phyloP scores from a whole-genome alignment of 192 early-diverging fungal genomes.

The Coemansia asiatica region DNA sequence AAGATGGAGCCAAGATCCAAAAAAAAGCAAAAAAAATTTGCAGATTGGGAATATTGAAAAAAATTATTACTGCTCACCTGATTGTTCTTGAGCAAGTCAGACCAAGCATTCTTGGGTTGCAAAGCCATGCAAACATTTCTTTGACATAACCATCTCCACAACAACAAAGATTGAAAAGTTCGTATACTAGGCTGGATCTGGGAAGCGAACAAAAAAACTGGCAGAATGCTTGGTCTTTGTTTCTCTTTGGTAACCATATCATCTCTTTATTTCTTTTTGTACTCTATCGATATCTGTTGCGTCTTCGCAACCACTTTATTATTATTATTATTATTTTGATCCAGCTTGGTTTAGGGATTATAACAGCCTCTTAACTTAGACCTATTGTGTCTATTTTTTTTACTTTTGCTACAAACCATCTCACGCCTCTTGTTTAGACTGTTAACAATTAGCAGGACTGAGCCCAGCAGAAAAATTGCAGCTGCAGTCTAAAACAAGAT shows the following conservation, averaged over 20 bases:
- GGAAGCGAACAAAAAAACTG: not conserved
- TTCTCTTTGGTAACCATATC: not conserved
- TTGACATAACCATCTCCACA: not conserved
- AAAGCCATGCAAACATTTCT: constrained; percentile 2
- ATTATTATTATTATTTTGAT: not conserved
- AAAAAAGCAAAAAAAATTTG: not conserved
- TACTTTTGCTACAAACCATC: not conserved
- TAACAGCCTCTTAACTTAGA: not conserved
- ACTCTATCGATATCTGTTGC: not conserved
- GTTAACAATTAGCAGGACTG: not conserved
- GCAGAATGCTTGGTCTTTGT: not conserved
- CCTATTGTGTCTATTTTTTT: not conserved
- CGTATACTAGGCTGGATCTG: not conserved
- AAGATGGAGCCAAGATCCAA: not conserved
- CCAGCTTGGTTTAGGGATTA: not conserved
- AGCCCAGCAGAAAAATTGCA: not conserved
- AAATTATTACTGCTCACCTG: not conserved
- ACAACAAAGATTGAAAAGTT: not conserved
- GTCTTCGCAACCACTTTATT: not conserved
- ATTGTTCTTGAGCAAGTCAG: not conserved
- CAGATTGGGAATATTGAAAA: not conserved
- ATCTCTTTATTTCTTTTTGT: not conserved
- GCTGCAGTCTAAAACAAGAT: not conserved
- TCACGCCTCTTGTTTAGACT: not conserved
- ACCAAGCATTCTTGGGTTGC: not conserved